These are phyloP conservation scores for Fusarium aywerte DNA, from an alignment of 2,329 filamentous ascomycete genomes.

Conservation along the genomic window DNA sequence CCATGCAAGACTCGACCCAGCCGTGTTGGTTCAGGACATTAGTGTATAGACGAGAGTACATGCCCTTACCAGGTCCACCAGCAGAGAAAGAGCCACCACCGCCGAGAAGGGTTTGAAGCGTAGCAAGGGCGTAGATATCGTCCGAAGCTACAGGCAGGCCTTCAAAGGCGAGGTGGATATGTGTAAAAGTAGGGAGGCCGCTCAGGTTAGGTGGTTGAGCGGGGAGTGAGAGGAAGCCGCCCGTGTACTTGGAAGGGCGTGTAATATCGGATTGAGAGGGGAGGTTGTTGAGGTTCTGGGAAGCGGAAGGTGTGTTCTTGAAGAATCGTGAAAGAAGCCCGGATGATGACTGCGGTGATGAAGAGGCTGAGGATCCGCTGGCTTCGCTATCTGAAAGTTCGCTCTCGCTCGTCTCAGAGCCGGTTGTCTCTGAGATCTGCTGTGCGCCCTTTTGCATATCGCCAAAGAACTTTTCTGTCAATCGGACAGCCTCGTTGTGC, in stretches of 20 bases:
- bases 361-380: constrained; percentile 50
- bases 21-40: constrained; percentile 97
- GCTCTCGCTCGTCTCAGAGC: constrained; percentile 67
- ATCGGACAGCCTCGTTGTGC: constrained; percentile 79
- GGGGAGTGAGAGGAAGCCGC: constrained; percentile 89
- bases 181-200: constrained; percentile 78
- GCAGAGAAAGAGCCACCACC: constrained; percentile 97
- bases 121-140: constrained; percentile 96
- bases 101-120: constrained; percentile 93
- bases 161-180: constrained; percentile 97
- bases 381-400: constrained; percentile 50
- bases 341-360: constrained; percentile 61
- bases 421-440: constrained; percentile 63
- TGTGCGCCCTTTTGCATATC: constrained; percentile 73
- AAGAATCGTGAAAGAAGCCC: constrained; percentile 84
- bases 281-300: constrained; percentile 65
- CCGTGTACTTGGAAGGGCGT: constrained; percentile 84
- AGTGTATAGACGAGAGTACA: constrained; percentile 98
- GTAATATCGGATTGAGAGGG: constrained; percentile 66
- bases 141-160: constrained; percentile 88
- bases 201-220: constrained; percentile 82
- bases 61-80: constrained; percentile 96
- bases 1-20: constrained; percentile 95
- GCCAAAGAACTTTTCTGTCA: constrained; percentile 89
- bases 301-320: constrained; percentile 79